phyloP scores from a whole-genome alignment of 805 yeast species.

The Candida tammaniensis region DNA sequence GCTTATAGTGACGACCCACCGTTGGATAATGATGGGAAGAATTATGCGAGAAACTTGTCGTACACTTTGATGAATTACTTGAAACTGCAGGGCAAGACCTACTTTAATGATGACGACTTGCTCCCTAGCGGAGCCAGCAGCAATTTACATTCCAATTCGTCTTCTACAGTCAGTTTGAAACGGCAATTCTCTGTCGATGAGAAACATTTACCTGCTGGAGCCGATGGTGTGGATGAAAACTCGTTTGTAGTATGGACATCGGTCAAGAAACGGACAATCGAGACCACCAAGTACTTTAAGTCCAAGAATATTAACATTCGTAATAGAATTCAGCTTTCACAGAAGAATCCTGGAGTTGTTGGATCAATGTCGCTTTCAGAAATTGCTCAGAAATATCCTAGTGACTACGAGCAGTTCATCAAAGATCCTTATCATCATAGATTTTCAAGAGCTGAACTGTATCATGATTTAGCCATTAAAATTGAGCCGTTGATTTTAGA shows the following conservation, averaged over 20 bases:
- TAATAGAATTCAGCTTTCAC: constrained; percentile 81
- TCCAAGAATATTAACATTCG: constrained; percentile 58
- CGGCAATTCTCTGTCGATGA: constrained; percentile 29
- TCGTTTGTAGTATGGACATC: constrained; percentile 94
- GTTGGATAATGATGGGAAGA: constrained; percentile 68
- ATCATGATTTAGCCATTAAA: constrained; percentile 92
- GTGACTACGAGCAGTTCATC: constrained; percentile 61
- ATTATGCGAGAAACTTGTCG: constrained; percentile 64
- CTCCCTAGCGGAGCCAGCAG: background rate
- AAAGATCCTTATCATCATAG: constrained; percentile 91
- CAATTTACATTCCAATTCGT: background rate
- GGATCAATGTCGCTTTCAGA: constrained; percentile 66
- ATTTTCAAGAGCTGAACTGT: constrained; percentile 89
- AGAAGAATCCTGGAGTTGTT: constrained; percentile 83
- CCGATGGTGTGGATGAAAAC: constrained; percentile 58
- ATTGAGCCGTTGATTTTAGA: constrained; percentile 91
- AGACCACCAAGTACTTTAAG: constrained; percentile 67
- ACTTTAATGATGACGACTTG: constrained; percentile 16
- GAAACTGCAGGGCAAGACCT: constrained; percentile 31
- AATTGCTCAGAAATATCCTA: constrained; percentile 58
- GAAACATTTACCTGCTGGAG: constrained; percentile 44
- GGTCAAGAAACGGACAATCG: constrained; percentile 76
- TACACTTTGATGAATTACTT: constrained; percentile 48
- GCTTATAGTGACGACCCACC: constrained; percentile 77
- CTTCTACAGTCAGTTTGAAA: constrained; percentile 4